Base-by-base conservation (phyloP, 2,329 filamentous ascomycete species). In the Arthrobotrys entomopaga region DNA sequence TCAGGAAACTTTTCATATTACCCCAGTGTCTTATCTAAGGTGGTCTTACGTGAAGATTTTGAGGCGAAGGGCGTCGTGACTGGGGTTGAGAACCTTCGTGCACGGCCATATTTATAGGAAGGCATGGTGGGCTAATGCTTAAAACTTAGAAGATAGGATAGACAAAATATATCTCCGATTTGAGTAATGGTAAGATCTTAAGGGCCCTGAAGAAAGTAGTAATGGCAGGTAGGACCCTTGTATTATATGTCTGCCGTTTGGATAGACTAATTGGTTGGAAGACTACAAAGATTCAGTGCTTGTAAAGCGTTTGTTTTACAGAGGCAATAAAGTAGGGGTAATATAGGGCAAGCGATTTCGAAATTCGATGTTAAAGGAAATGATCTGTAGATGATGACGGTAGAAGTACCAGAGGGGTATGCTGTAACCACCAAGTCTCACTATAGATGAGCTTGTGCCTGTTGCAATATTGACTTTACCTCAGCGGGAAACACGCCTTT, bases 401-500 rank as follows among this genome's bases (percentile, higher is more conserved):
- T 13, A 46, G 22, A 20, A 16, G 56, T 26, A 57, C 56, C 3
- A 42, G 20, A 29, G 56, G 3, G 34, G 29, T n/a, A 13, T 42
- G 6, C 29, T 40, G 11, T 56, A 24, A 7, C 19, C 24, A 15
- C 16, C 48, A 50, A 11, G n/a, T n/a, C 52, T 54, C 34, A 29
- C n/a, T 15, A 13, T 46, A 16, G 42, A 46, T 46, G 16, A 34
- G 29, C 29, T 34, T 34, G 42, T 46, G 42, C 6, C 42, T 40
- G 16, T 13, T 43, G 4, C 19, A 16, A 29, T 15, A 26, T 19
- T 54, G 26, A 19, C n/a, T 43, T 15, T 15, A 16, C 38, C 19
- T 16, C n/a, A 15, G 46, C 29, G 34, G 46, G 46, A 26, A 42
- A 10, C n/a, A 20, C 34, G 57, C 52, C 52, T 40, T 65, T 49